Evolutionary conservation across 164 flowering plant genomes (phyloP).

Genomic region (Buxus sempervirens): DNA sequence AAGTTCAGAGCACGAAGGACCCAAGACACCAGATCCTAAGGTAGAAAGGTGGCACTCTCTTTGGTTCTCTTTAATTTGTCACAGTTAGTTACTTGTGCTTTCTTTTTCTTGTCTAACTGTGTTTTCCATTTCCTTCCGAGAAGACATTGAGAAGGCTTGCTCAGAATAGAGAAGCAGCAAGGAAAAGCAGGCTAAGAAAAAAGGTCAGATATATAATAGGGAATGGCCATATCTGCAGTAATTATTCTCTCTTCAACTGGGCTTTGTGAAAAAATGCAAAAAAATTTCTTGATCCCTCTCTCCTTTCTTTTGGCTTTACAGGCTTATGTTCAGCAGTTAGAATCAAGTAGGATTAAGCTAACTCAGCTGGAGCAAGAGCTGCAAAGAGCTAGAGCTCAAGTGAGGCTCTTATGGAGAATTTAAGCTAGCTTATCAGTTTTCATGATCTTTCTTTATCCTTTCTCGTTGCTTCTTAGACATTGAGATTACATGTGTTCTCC

Average conservation of each 20-base stretch:
- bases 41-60: constrained; percentile 55
- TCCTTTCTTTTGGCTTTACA: constrained; percentile 25
- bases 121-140: constrained; percentile 1
- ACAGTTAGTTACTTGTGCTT: not conserved
- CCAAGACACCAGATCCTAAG: constrained; percentile 93
- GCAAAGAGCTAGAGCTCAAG: constrained; percentile 89
- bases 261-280: too few relatives aligned
- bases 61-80: not conserved
- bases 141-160: constrained; percentile 98
- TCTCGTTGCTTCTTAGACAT: not conserved
- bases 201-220: constrained; percentile 45
- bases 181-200: constrained; percentile 98
- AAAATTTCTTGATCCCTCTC: not conserved
- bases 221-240: not conserved
- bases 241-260: too few relatives aligned
- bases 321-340: constrained; percentile 99
- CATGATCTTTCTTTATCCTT: not conserved
- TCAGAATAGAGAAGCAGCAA: constrained; percentile 99
- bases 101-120: not conserved
- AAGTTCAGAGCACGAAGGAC: constrained; percentile 83
- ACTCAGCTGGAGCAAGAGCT: constrained; percentile 93
- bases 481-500: not conserved
- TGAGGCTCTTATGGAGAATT: constrained; percentile 18
- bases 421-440: not conserved
- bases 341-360: constrained; percentile 87